Evolutionary conservation across 495 filamentous ascomycete species (phyloP).

Genomic region (Neurospora sp.): DNA sequence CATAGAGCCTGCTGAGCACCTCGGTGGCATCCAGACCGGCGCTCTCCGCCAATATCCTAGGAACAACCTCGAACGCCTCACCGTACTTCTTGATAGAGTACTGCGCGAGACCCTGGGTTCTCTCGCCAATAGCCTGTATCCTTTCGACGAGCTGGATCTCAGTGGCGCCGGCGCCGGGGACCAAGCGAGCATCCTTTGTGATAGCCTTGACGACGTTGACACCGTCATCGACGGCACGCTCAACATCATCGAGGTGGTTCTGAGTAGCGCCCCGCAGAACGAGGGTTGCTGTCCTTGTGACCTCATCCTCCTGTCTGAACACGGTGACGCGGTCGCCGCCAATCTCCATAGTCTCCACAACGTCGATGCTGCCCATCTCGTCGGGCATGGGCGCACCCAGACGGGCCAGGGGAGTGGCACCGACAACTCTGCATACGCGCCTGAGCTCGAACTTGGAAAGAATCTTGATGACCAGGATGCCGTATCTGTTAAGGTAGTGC

Average conservation of each 20-base stretch:
- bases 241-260: slow-evolving; percentile 95
- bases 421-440: slow-evolving; percentile 88
- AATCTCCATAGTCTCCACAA: slow-evolving; percentile 97
- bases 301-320: slow-evolving; percentile 91
- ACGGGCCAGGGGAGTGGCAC: slow-evolving; percentile 88
- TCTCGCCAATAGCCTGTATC: slow-evolving; percentile 78
- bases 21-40: slow-evolving; percentile 95
- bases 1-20: slow-evolving; percentile 81
- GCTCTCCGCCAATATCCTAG: slow-evolving; percentile 84
- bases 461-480: slow-evolving; percentile 93
- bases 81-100: slow-evolving; percentile 95
- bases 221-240: slow-evolving; percentile 95
- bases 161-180: slow-evolving; percentile 90
- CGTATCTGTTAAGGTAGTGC: slow-evolving; percentile 96
- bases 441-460: slow-evolving; percentile 97
- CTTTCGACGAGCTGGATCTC: slow-evolving; percentile 93
- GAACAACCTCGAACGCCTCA: slow-evolving; percentile 95
- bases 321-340: slow-evolving; percentile 97
- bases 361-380: slow-evolving; percentile 91
- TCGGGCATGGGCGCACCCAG: slow-evolving; percentile 98
- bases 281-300: slow-evolving; percentile 85
- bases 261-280: slow-evolving; percentile 94
- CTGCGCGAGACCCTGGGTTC: slow-evolving; percentile 84
- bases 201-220: slow-evolving; percentile 99
- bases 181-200: slow-evolving; percentile 81